Base-by-base conservation (phyloP, 257 asterid genomes). In the Nyctanthes arbortristis region DNA sequence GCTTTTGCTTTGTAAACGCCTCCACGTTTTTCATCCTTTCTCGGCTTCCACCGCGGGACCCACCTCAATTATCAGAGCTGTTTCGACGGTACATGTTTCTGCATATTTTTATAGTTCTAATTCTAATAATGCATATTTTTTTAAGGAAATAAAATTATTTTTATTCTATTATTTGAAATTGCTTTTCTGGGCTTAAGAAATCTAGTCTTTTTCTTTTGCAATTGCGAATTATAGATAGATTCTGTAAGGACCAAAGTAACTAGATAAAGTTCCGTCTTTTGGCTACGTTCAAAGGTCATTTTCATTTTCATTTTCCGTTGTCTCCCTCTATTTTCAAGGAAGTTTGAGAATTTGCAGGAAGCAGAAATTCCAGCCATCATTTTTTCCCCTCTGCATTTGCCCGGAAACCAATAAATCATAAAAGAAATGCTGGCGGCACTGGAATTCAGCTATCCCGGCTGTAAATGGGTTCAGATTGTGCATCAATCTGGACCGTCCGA, bases 11-110 rank as follows among this genome's bases (percentile, higher is more conserved):
- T 24, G 31, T 28, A 80, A 75, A 35, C 76, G 84, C 65, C 78
- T 83, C 4, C 73, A 74, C 63, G 28, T 65, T 40, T 63, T 68
- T 57, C 69, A 62, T 24, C 58, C 76, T 78, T 67, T 84, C 27
- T 25, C 81, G 29, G 57, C 78, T 39, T 60, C 71, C 8, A 34
- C 25, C 49, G 39, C 40, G 16, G 76, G 33, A 32, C 37, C 84
- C n/a, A 61, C 79, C 69, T 72, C 92, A 29, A 27, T 73, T 69
- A 70, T 88, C 77, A 84, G 93, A 78, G 95, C 97, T 55, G 89
- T 93, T 55, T 85, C 97, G 11, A 76, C 95, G 85, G 98, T 92
- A 81, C 4, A 32, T 0, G 1, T 58, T 36, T 52, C 25, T 22
- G 54, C 25, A 9, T 2, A 13, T 35, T 32, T 47, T 60, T 22